Evolutionary conservation across 768 basidiomycete species (phyloP).

Genomic region (Hebeloma cylindrosporum): DNA sequence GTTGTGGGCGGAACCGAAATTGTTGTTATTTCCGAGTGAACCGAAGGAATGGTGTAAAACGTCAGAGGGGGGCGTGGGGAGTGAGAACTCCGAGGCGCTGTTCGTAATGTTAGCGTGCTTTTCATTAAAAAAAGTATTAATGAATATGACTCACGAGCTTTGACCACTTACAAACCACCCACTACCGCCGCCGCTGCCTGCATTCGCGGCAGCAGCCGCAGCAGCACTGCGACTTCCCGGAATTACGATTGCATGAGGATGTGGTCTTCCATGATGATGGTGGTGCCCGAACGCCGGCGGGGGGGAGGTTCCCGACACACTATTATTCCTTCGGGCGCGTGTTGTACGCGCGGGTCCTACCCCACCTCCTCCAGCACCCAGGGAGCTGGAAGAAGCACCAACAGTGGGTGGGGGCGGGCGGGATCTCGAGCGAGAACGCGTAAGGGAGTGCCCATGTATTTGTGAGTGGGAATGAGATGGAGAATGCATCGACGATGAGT

Average conservation of each 20-base stretch:
- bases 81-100: not conserved
- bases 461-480: slow-evolving; percentile 9
- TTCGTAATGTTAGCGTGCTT: too few species aligned
- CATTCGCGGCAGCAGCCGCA: slow-evolving; percentile 12
- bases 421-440: slow-evolving; percentile 48
- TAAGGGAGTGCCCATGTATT: not conserved
- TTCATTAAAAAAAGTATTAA: not conserved
- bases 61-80: not conserved
- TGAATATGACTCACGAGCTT: slow-evolving; percentile 27
- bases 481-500: slow-evolving; percentile 22
- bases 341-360: slow-evolving; percentile 57
- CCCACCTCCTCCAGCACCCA: slow-evolving; percentile 23
- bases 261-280: slow-evolving; percentile 40
- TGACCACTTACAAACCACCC: slow-evolving; percentile 32
- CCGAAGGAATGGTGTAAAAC: too few species aligned
- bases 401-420: slow-evolving; percentile 25
- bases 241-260: slow-evolving; percentile 75
- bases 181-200: slow-evolving; percentile 10
- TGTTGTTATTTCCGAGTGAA: too few species aligned
- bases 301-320: slow-evolving; percentile 56
- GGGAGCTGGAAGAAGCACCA: slow-evolving; percentile 2
- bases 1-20: too few species aligned
- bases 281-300: slow-evolving; percentile 36
- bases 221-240: slow-evolving; percentile 44
- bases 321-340: slow-evolving; percentile 57